Conservation (phyloP, 2,329 filamentous ascomycete genomes). For the Aspergillus sp. region DNA sequence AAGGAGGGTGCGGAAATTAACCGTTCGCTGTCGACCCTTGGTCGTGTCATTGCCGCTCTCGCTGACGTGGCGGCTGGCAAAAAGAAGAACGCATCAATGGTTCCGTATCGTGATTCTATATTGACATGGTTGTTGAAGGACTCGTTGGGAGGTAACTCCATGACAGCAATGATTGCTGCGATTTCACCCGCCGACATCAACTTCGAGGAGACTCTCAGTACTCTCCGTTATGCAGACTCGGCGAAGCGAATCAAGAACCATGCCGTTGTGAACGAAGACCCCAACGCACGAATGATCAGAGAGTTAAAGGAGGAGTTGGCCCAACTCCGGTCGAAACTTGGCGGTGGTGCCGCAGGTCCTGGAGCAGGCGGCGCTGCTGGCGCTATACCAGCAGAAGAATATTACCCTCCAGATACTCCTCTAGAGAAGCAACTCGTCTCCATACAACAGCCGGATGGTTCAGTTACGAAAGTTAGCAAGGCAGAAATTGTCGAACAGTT, state of each 20-base stretch:
- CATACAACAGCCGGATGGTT: conserved; percentile 82
- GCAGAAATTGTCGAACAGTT: conserved; percentile 97
- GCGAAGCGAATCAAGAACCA: conserved; percentile 99
- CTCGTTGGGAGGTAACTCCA: conserved; percentile 94
- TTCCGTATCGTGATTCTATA: conserved; percentile 95
- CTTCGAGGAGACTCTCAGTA: conserved; percentile 96
- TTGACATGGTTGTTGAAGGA: conserved; percentile 97
- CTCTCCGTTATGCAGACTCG: conserved; percentile 92
- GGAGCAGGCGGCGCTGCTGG: conserved; percentile 43
- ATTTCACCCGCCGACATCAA: conserved; percentile 99
- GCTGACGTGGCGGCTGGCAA: conserved; percentile 86
- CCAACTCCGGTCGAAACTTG: conserved; percentile 81
- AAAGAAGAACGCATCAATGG: conserved; percentile 72
- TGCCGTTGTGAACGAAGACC: conserved; percentile 97
- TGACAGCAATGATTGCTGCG: conserved; percentile 99
- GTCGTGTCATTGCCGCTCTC: conserved; percentile 93
- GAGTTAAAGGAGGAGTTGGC: conserved; percentile 94
- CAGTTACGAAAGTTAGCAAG: conserved; percentile 93
- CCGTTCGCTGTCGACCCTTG: conserved; percentile 89
- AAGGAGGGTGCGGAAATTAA: conserved; percentile 99
- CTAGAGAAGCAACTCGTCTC: conserved; percentile 95
- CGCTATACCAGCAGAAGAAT: conserved; percentile 65
- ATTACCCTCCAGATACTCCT: conserved; percentile 90
- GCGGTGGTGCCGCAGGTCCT: conserved; percentile 52
- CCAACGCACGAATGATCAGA: conserved; percentile 97